Evolutionary conservation across 2,329 filamentous ascomycete species (phyloP).

Genomic region (Dothistroma septosporum): DNA sequence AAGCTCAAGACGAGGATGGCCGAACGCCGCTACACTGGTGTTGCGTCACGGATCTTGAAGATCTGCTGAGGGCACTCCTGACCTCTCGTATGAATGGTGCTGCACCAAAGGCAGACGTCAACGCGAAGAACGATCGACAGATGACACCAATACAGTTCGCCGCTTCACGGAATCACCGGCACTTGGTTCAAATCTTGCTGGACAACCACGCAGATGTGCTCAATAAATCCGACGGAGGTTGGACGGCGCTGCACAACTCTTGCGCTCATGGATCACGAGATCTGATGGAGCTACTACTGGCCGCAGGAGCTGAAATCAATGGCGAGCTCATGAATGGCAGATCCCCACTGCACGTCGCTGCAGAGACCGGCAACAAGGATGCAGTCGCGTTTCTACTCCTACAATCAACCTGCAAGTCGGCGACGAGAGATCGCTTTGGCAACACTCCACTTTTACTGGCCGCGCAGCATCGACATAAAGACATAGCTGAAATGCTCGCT

Average conservation of each 20-base stretch:
- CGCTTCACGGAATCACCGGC: slow-evolving; percentile 13
- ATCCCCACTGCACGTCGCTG: slow-evolving; percentile 28
- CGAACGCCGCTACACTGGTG: slow-evolving; percentile 28
- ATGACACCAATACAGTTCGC: slow-evolving; percentile 26
- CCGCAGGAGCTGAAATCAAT: slow-evolving; percentile 27
- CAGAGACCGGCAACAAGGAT: slow-evolving; percentile 26
- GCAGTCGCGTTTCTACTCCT: slow-evolving; percentile 22
- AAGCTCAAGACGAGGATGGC: slow-evolving; percentile 21
- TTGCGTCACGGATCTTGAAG: slow-evolving; percentile 25
- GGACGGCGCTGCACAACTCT: slow-evolving; percentile 72
- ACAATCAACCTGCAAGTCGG: slow-evolving; percentile 30
- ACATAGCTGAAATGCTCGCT: slow-evolving; percentile 42
- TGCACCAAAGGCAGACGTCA: slow-evolving; percentile 17
- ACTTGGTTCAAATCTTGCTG: slow-evolving; percentile 73
- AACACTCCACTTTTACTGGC: slow-evolving; percentile 43
- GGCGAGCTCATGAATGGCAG: slow-evolving; percentile 23
- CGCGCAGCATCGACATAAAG: slow-evolving; percentile 38
- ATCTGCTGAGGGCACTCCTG: slow-evolving; percentile 19
- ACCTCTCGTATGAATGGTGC: slow-evolving; percentile 18
- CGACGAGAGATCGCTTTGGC: slow-evolving; percentile 42
- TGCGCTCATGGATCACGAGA: slow-evolving; percentile 14
- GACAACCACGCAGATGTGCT: slow-evolving; percentile 93
- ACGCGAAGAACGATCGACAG: slow-evolving; percentile 21
- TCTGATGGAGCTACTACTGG: slow-evolving; percentile 23
- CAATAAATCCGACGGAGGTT: slow-evolving; percentile 81